These are phyloP conservation scores for Hypoxylon trugodes DNA, from an alignment of 495 filamentous ascomycete species.

Conservation along the genomic window DNA sequence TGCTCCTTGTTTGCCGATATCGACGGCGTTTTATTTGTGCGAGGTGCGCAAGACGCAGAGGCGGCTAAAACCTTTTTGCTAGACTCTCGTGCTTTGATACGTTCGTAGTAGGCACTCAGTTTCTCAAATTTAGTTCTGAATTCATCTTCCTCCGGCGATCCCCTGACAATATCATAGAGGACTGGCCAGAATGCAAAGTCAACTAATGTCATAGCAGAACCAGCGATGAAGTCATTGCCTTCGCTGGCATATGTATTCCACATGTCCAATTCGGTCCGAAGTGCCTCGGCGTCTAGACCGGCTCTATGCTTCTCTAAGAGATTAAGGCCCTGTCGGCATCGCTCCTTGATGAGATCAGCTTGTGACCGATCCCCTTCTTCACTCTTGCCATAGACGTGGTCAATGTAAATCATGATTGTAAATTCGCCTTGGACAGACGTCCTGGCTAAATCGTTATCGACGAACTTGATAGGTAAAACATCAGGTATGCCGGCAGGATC, in stretches of 20 bases:
- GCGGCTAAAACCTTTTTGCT: slow-evolving; percentile 54
- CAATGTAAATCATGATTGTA: slow-evolving; percentile 64
- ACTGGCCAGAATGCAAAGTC: slow-evolving; percentile 80
- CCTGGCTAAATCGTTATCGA: slow-evolving; percentile 60
- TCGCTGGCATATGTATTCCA: slow-evolving; percentile 62
- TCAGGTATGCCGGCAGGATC: slow-evolving; percentile 26
- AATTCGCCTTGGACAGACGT: slow-evolving; percentile 57
- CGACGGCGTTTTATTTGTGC: too few species aligned
- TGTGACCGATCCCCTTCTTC: slow-evolving; percentile 41
- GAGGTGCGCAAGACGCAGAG: background rate
- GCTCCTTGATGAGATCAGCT: slow-evolving; percentile 46
- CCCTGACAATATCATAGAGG: slow-evolving; percentile 64
- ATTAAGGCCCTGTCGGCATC: slow-evolving; percentile 50
- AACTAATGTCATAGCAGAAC: slow-evolving; percentile 63
- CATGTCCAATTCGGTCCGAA: slow-evolving; percentile 47
- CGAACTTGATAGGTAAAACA: slow-evolving; percentile 56
- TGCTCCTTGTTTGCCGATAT: too few species aligned
- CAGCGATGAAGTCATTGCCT: slow-evolving; percentile 63
- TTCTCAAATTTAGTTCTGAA: slow-evolving; percentile 49
- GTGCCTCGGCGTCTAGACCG: slow-evolving; percentile 26
- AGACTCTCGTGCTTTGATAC: slow-evolving; percentile 59
- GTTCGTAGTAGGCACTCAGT: slow-evolving; percentile 63
- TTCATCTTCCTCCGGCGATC: slow-evolving; percentile 30
- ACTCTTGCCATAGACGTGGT: slow-evolving; percentile 54
- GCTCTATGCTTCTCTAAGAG: slow-evolving; percentile 50